Evolutionary conservation across 73 alveolate species (phyloP).

Genomic region (Tetrahymena thermophila): DNA sequence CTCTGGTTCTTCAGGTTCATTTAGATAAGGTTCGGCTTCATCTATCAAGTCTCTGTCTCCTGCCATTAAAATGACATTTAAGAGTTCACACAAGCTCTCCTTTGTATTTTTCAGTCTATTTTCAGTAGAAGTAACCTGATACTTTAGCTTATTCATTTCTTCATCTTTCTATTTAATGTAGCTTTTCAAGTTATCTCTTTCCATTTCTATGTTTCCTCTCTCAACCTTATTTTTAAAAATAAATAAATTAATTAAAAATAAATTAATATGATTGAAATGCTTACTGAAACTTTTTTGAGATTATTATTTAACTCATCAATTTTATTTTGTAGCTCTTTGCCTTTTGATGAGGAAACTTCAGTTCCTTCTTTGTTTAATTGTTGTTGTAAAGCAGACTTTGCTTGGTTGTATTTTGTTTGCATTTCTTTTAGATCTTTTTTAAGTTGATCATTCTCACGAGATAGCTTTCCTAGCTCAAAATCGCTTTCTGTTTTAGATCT

Average conservation of each 20-base stretch:
- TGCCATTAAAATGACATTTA: not conserved
- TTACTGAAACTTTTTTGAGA: not conserved
- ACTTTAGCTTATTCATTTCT: not conserved
- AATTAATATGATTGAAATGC: not conserved
- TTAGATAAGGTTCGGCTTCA: not conserved
- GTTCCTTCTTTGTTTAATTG: not conserved
- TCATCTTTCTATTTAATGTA: not conserved
- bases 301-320: not conserved
- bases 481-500: not conserved
- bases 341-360: not conserved
- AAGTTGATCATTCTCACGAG: not conserved
- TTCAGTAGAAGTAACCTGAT: not conserved
- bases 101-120: not conserved
- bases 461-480: not conserved
- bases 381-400: not conserved
- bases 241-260: not conserved
- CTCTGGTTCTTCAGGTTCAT: not conserved
- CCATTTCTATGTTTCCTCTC: not conserved
- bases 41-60: not conserved
- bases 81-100: not conserved
- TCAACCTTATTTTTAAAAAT: not conserved
- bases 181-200: not conserved
- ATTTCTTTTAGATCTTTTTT: not conserved
- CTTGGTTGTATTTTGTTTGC: not conserved
- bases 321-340: not conserved